A percentile compares a stretch with the other conserved stretches of the same genome.
These are phyloP conservation scores for Phoenix dactylifera DNA, from an alignment of 176 grass and related monocot species.

Conservation along the genomic window DNA sequence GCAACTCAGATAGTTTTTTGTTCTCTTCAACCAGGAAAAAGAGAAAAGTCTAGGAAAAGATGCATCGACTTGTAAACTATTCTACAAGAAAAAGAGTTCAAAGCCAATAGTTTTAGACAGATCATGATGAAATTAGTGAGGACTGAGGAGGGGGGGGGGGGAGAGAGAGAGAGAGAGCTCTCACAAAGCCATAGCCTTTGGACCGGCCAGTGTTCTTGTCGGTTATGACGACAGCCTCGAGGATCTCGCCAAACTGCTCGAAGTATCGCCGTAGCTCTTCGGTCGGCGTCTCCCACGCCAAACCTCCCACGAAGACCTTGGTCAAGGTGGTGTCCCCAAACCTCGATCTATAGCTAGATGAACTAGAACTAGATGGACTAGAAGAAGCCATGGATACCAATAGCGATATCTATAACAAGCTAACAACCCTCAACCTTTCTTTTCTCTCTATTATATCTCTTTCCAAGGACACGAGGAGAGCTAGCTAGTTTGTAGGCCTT, in stretches of 20 bases:
- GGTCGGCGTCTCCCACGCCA: slow-evolving; percentile 91
- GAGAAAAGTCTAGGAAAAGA: too few relatives aligned
- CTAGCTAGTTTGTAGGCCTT: not conserved
- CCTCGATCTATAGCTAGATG: slow-evolving; percentile 36
- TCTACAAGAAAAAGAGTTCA: too few relatives aligned
- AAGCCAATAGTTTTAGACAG: too few relatives aligned
- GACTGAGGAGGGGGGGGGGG: not conserved
- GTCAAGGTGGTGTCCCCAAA: slow-evolving; percentile 91
- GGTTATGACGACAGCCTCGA: slow-evolving; percentile 89
- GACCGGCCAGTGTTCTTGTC: slow-evolving; percentile 76
- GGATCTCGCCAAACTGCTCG: slow-evolving; percentile 69
- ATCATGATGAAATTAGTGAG: too few relatives aligned
- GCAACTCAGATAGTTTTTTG: too few relatives aligned
- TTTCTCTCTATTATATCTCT: not conserved
- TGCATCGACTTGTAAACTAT: too few relatives aligned
- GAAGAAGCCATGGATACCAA: slow-evolving; percentile 11
- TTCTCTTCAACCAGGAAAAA: too few relatives aligned
- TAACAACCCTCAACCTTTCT: not conserved
- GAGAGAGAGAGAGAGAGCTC: slow-evolving; percentile 4
- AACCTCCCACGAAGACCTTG: slow-evolving; percentile 92
- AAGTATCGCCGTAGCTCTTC: slow-evolving; percentile 65
- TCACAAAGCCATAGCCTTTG: slow-evolving; percentile 96
- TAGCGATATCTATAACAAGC: not conserved
- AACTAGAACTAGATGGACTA: slow-evolving; percentile 5
- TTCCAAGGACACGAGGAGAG: not conserved